phyloP scores from a whole-genome alignment of 345 rosid genomes.

The Microcos paniculata region DNA sequence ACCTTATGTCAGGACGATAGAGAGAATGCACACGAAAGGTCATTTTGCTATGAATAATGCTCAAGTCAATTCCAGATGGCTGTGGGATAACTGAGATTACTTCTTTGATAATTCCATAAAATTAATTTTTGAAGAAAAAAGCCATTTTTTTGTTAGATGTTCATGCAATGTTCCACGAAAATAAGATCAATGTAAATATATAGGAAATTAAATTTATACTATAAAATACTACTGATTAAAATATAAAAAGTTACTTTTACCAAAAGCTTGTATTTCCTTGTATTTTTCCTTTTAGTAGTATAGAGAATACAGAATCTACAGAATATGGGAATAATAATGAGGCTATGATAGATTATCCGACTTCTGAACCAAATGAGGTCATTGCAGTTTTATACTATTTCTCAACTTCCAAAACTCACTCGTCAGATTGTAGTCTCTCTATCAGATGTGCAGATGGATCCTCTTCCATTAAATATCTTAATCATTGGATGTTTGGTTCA shows the following conservation, averaged over 20 bases:
- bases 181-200: not conserved
- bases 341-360: too few species aligned
- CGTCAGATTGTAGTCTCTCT: too few species aligned
- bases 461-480: too few species aligned
- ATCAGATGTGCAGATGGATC: too few species aligned
- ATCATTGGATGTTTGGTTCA: too few species aligned
- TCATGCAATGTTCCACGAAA: not conserved
- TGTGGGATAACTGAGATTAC: not conserved
- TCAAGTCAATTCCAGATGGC: not conserved
- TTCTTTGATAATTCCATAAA: not conserved
- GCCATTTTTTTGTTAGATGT: not conserved
- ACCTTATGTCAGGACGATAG: conserved; percentile 84
- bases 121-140: not conserved
- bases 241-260: not conserved
- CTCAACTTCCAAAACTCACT: too few species aligned
- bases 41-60: not conserved
- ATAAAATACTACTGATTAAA: not conserved
- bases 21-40: not conserved
- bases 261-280: not conserved
- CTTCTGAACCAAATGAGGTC: too few species aligned
- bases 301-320: too few species aligned
- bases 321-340: too few species aligned
- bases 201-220: too few species aligned
- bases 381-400: too few species aligned
- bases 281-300: not conserved